Evolutionary conservation across 1,284 basidiomycete species (phyloP).

Genomic region (Ceratobasidium sp.): DNA sequence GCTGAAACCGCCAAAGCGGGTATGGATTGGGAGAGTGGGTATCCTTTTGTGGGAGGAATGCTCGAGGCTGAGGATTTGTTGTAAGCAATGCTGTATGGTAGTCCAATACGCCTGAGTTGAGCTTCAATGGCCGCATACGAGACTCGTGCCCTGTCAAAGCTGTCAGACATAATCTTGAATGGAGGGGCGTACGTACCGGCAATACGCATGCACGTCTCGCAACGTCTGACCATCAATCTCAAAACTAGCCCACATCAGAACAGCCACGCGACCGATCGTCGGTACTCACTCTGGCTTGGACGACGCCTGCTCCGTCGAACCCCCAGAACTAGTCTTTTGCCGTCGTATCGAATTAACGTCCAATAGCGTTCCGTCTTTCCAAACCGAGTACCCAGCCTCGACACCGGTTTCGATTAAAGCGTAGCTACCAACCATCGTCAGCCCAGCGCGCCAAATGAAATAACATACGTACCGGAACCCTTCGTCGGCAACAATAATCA

Average conservation of each 20-base stretch:
- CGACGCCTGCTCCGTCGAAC: neutral
- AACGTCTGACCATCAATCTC: slow-evolving; percentile 70
- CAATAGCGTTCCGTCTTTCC: slow-evolving; percentile 38
- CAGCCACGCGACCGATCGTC: neutral
- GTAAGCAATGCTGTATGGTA: slow-evolving; percentile 78
- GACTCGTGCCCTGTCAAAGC: slow-evolving; percentile 74
- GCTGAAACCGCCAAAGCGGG: slow-evolving; percentile 85
- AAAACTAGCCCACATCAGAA: slow-evolving; percentile 55
- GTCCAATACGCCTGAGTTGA: slow-evolving; percentile 81
- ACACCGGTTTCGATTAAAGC: slow-evolving; percentile 42
- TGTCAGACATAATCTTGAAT: neutral
- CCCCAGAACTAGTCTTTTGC: slow-evolving; percentile 1
- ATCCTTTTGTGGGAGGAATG: slow-evolving; percentile 28
- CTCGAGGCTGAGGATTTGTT: slow-evolving; percentile 50
- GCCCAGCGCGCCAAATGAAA: slow-evolving; percentile 71
- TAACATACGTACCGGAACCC: slow-evolving; percentile 72
- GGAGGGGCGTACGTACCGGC: slow-evolving; percentile 60
- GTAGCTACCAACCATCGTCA: slow-evolving; percentile 62
- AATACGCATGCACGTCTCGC: slow-evolving; percentile 78
- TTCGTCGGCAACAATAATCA: slow-evolving; percentile 76
- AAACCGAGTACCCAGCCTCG: slow-evolving; percentile 51
- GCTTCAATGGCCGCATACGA: slow-evolving; percentile 86
- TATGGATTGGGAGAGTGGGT: slow-evolving; percentile 56
- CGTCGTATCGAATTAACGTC: slow-evolving; percentile 20
- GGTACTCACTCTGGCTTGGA: slow-evolving; percentile 28